Evolutionary conservation across 176 grass and related monocot genomes (phyloP), one percentile per base, ranked within the genome.

Genomic region (Areca catechu): DNA sequence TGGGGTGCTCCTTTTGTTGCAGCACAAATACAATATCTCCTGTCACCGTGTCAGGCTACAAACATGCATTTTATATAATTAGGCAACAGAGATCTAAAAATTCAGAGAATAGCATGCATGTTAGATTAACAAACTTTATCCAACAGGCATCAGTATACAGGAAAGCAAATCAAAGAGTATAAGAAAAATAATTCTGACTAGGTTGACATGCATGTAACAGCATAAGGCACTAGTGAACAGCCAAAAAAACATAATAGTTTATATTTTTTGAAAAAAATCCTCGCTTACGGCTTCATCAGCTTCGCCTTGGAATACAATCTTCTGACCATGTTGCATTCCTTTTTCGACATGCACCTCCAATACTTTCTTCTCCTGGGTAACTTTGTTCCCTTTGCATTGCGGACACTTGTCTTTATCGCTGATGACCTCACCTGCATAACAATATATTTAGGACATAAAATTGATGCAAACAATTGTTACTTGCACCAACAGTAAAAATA

Each of bases 321-420:
- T 99, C 71, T 99, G 94, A 15, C 74, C 74, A 74, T 99, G 84
- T 66, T 80, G 81, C 94, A 99, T 93, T 79, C 94, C 94, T 76
- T 99, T 93, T 72, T 99, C 88, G 5, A 93, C 76, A 81, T 93
- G 81, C 60, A 99, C 84, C 72, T 93, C 88, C 47, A 99, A 67
- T 10, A 93, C 88, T 71, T 93, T 99, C 73, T 89, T 89, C 76
- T 93, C 88, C 63, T 89, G 79, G 34, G 47, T 16, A 24, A 99
- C 73, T 71, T 99, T 99, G 56, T 20, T 81, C 21, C 75, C 88
- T 68, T 73, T 86, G 72, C 88, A 99, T 22, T 81, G 75, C 60
- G 60, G 29, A 63, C 94, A 99, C 64, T 76, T 85, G 76, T 99
- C 94, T 50, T 89, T 93, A 14, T 99, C 88, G 37, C 74, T 99